Evolutionary conservation across 1,284 basidiomycete genomes (phyloP).

Genomic region (Phenoliferia sp.): DNA sequence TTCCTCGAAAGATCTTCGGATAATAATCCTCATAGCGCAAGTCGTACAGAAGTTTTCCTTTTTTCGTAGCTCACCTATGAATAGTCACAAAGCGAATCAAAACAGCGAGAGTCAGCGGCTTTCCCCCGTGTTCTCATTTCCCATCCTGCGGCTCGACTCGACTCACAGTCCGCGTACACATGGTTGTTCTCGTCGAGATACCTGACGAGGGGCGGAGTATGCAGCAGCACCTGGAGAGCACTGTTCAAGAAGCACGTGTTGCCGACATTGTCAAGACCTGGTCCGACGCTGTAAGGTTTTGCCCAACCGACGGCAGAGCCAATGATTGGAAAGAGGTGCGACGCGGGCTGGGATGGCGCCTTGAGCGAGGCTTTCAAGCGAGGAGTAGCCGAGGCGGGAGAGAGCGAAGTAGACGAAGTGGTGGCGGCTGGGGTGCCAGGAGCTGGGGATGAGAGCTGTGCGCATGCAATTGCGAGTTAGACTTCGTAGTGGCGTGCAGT

Average conservation of each 20-base stretch:
- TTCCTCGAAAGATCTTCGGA: constrained; percentile 46
- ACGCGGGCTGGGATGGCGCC: background rate
- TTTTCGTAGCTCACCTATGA: constrained; percentile 33
- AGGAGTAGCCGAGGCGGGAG: background rate
- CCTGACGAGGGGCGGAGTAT: constrained; percentile 83
- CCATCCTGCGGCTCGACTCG: background rate
- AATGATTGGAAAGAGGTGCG: constrained; percentile 20
- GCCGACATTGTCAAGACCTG: constrained; percentile 81
- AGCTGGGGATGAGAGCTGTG: constrained; percentile 2
- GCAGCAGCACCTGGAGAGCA: constrained; percentile 85
- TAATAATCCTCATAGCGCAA: constrained; percentile 59
- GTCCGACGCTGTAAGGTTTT: constrained; percentile 46
- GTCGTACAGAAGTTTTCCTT: constrained; percentile 64
- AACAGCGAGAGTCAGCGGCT: too few relatives aligned
- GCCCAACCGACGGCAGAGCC: constrained; percentile 35
- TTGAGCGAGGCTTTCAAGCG: constrained; percentile 1
- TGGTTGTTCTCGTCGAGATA: constrained; percentile 52
- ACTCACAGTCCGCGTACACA: constrained; percentile 49
- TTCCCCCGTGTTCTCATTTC: too few relatives aligned
- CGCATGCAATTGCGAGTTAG: background rate
- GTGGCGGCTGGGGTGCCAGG: background rate
- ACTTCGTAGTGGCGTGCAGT: background rate
- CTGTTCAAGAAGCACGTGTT: constrained; percentile 98
- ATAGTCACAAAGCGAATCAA: background rate
- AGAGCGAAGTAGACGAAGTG: background rate